Percentiles rank a stretch among this genome's conserved stretches.
Conservation (phyloP, 2,329 filamentous ascomycete genomes). For the Cadophora sp. region DNA sequence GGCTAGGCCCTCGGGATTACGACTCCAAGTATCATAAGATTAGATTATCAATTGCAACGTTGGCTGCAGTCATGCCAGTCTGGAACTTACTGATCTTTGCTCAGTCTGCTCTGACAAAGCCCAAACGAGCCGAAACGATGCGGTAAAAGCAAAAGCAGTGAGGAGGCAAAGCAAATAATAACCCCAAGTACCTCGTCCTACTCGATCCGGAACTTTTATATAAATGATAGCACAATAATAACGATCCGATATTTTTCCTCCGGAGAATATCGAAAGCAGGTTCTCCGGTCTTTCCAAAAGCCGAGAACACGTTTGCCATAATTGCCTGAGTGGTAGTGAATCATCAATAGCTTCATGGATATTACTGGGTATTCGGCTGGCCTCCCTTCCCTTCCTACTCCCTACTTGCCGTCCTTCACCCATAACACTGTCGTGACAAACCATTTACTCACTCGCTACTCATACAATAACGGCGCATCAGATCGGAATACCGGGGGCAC, state of each 20-base stretch:
- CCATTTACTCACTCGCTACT: neutral
- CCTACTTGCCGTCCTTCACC: neutral
- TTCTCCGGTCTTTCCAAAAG: neutral
- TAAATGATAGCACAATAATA: neutral
- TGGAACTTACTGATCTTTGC: neutral
- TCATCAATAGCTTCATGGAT: neutral
- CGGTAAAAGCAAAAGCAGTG: constrained; percentile 5
- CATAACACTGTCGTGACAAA: neutral
- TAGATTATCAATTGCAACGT: neutral
- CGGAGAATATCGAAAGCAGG: neutral
- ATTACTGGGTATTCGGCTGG: constrained; percentile 14
- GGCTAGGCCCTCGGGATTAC: neutral
- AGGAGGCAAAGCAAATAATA: constrained; percentile 5
- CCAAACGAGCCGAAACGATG: neutral
- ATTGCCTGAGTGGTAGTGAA: neutral
- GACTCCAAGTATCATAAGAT: neutral
- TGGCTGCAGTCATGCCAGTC: neutral
- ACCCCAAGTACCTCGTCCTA: neutral
- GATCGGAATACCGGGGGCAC: neutral
- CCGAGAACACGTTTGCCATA: neutral
- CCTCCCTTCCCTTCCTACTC: constrained; percentile 4
- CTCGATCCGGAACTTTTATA: neutral
- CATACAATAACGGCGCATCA: neutral
- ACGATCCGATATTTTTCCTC: neutral
- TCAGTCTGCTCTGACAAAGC: constrained; percentile 3